Conservation (phyloP, 148 eudicot species). For the Rhododendron kiyosumense region DNA sequence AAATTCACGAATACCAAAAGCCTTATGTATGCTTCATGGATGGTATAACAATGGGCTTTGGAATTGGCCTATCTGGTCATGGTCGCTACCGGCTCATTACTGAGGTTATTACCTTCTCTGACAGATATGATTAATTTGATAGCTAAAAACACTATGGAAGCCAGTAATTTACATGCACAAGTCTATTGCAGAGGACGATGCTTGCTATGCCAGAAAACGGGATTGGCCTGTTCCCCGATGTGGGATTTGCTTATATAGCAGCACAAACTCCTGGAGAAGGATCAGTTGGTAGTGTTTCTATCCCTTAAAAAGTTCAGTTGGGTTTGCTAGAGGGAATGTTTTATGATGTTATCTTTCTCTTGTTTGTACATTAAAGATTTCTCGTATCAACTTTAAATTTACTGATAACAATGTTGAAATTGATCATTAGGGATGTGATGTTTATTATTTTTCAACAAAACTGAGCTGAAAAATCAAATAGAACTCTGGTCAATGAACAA, state of each 20-base stretch:
- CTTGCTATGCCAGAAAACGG: slow-evolving; percentile 99
- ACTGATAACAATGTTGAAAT: neutral
- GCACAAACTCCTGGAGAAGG: slow-evolving; percentile 93
- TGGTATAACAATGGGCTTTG: slow-evolving; percentile 97
- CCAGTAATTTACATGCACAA: slow-evolving; percentile 6
- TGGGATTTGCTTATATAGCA: slow-evolving; percentile 91
- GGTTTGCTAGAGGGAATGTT: neutral
- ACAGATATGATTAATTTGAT: neutral
- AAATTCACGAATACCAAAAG: slow-evolving; percentile 75
- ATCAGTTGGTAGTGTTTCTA: slow-evolving; percentile 62
- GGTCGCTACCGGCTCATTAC: slow-evolving; percentile 87
- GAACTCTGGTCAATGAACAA: neutral
- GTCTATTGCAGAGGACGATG: slow-evolving; percentile 62
- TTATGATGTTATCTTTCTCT: neutral
- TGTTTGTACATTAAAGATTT: neutral
- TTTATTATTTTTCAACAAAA: neutral
- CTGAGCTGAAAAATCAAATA: neutral
- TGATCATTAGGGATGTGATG: neutral
- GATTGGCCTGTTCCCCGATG: slow-evolving; percentile 97
- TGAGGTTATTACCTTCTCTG: slow-evolving; percentile 48
- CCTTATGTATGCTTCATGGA: slow-evolving; percentile 95
- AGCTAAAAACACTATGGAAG: neutral
- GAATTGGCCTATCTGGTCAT: slow-evolving; percentile 95
- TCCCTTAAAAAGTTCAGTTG: neutral
- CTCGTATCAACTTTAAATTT: neutral